Evolutionary conservation across 345 rosid genomes (phyloP).

Genomic region (Raphanus sativus): DNA sequence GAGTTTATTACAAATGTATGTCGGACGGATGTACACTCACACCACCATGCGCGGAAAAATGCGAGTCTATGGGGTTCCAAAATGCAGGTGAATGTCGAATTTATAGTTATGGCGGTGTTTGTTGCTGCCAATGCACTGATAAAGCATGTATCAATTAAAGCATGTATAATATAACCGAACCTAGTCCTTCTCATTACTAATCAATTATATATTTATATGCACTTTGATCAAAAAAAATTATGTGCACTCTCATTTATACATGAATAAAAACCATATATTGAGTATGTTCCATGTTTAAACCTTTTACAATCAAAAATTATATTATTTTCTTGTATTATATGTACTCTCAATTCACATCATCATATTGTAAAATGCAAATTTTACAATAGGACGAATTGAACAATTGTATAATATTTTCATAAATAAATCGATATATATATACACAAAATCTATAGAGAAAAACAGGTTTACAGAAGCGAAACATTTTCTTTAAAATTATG

Average conservation of each 20-base stretch:
- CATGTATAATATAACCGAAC: not conserved
- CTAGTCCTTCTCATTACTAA: not conserved
- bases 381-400: not conserved
- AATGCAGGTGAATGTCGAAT: not conserved
- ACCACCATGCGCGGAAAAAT: not conserved
- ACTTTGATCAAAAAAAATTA: not conserved
- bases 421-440: not conserved
- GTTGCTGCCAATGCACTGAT: not conserved
- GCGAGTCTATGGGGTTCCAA: not conserved
- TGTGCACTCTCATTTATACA: not conserved
- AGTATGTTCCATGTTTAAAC: not conserved
- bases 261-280: not conserved
- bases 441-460: not conserved
- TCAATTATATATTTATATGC: not conserved
- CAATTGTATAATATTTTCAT: not conserved
- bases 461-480: not conserved
- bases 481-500: not conserved
- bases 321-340: not conserved
- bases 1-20: not conserved
- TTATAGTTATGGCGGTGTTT: not conserved
- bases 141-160: not conserved
- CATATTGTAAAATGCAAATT: not conserved
- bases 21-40: not conserved
- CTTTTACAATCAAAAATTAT: not conserved
- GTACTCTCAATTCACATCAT: not conserved